phyloP scores from a whole-genome alignment of 257 asterid species.

The Primulina tabacum region DNA sequence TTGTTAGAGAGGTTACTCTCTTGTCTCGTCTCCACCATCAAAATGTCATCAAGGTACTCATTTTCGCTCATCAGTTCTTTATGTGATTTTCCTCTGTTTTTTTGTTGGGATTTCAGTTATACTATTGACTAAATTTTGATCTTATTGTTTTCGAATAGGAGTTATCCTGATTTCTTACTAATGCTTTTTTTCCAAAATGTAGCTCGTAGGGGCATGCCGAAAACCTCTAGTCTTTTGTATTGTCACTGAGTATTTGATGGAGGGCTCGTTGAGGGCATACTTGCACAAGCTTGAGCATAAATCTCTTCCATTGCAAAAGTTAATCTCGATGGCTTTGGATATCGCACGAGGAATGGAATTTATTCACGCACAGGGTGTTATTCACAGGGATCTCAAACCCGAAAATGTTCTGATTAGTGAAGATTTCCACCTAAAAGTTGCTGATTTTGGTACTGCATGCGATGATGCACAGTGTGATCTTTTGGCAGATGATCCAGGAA shows the following conservation, averaged over 20 bases:
- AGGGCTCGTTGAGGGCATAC: constrained; percentile 62
- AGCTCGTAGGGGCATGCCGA: constrained; percentile 62
- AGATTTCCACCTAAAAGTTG: constrained; percentile 57
- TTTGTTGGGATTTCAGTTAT: neutral
- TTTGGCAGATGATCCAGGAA: constrained; percentile 68
- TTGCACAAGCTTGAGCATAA: constrained; percentile 57
- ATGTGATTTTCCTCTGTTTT: neutral
- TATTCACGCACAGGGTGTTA: constrained; percentile 58
- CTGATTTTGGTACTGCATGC: constrained; percentile 76
- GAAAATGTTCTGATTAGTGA: constrained; percentile 59
- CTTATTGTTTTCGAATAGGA: neutral
- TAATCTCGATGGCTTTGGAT: constrained; percentile 59
- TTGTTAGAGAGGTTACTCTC: constrained; percentile 57
- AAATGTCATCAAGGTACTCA: constrained; percentile 56
- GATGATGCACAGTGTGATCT: constrained; percentile 65
- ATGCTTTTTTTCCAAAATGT: constrained; percentile 26
- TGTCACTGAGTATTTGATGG: constrained; percentile 59
- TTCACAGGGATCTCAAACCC: constrained; percentile 73
- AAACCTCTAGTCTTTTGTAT: constrained; percentile 59
- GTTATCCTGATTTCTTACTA: constrained; percentile 13
- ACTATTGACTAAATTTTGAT: neutral
- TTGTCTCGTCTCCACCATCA: constrained; percentile 64
- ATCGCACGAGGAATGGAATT: constrained; percentile 67
- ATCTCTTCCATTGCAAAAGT: constrained; percentile 44
- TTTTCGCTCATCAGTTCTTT: neutral